Evolutionary conservation across 352 stramenopile genomes (phyloP), one percentile per base, ranked within the genome.

Genomic region (Vaucheria bursata): DNA sequence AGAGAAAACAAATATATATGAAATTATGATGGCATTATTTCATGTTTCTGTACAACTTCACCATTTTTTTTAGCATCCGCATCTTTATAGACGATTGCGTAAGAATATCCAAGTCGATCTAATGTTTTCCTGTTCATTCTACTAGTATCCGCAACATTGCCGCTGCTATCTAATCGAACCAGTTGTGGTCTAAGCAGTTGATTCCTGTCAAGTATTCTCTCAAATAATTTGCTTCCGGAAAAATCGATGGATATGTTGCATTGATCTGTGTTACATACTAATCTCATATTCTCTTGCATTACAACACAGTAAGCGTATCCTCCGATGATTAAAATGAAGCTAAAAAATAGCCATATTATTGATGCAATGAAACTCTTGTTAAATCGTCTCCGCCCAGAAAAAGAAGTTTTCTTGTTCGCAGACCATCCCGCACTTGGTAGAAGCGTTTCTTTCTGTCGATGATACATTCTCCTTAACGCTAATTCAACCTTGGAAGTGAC

Each of bases 371-470:
- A 68, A 2, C 31, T 34, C 2, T 2, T 68, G 53, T 34, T 68
- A 31, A 68, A 34, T 2, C 2, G 7, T 2, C 8, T 2, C 2
- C 37, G 2, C 31, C 2, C 2, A 2, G 53, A 68, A 2, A 34
- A 2, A 7, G 2, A 8, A 7, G 53, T 2, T 7, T 68, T 37
- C 2, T 68, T 31, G 31, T 34, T 34, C 6, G 2, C 8, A 2
- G 53, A 68, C 53, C 53, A 68, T 34, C 53, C 53, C 2, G 8
- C 53, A 2, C 2, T 8, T 31, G 53, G 53, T 34, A 68, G 53
- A 31, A 68, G 53, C 2, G 53, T 8, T 34, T 68, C 53, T 34
- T 68, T 68, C 53, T 68, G 53, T 31, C 53, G 53, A 34, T 68
- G 53, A 34, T 68, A 68, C 53, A 68, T 68, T n/a, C n/a, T n/a